Base-by-base conservation (phyloP, 257 asterid genomes). In the Fraxinus cuspidata region DNA sequence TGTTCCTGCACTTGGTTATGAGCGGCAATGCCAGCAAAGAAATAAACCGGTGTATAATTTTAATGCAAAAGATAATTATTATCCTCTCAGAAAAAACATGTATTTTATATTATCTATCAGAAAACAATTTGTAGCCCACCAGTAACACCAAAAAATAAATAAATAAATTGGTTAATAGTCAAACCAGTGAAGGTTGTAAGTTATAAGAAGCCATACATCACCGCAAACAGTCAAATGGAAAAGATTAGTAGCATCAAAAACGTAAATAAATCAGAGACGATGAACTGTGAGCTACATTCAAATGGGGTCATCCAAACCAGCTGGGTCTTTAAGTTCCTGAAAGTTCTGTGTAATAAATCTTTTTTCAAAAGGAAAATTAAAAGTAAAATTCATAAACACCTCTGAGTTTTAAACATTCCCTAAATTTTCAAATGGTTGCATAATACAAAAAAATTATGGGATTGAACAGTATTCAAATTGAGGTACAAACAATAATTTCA, bases 1-100 rank as follows among this genome's bases (percentile, higher is more conserved):
- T 49, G 38, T 4, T 79, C 84, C 90, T 86, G 74, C 77, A 73
- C 64, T 16, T 53, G 77, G 58, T 74, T 63, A 68, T 7, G 78
- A 31, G 78, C 60, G 71, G 58, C 71, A 79, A 77, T 75, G 64
- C 21, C 32, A 65, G 42, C 78, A 84, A 79, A 70, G 42, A 66
- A 53, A 79, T 44, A 78, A 34, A 71, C 35, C 32, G 32, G 21
- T 64, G 66, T 5, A 70, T 15, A 47, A n/a, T 49, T 19, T 47
- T 38, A 77, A 27, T 53, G 67, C 71, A 47, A 9, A 29, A 67
- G 25, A 74, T 29, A 53, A 47, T 13, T 47, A 44, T 72, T 21
- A 42, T 40, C 53, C 51, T 32, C 29, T 19, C 51, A 16, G 68
- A 18, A n/a, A n/a, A 42, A 56, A 56, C 65, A 19, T 56, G 65